Evolutionary conservation across 1,284 basidiomycete species (phyloP).

Genomic region (Cryptococcus floricola): DNA sequence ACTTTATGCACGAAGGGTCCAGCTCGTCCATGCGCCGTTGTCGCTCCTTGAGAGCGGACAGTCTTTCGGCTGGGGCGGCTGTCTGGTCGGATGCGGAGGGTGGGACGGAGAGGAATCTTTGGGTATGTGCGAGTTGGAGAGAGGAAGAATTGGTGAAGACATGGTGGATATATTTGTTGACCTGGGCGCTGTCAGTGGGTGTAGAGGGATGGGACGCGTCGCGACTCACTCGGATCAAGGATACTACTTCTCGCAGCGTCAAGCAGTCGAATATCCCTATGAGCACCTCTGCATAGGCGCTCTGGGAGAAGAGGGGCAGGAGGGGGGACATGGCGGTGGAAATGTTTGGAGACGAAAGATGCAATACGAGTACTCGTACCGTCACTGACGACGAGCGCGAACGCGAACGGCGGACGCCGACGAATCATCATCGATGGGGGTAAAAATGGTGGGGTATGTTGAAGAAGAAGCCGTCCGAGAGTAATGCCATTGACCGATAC

Average conservation of each 20-base stretch:
- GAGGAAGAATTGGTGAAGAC: background rate
- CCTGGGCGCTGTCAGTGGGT: background rate
- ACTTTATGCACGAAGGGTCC: no score
- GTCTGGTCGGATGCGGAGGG: background rate
- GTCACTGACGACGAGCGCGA: no score
- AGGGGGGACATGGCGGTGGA: no score
- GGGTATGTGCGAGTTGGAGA: background rate
- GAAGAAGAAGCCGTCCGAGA: no score
- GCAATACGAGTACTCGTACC: no score
- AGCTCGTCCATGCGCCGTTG: no score
- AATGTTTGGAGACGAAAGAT: no score
- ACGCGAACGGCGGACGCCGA: no score
- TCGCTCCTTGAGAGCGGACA: no score
- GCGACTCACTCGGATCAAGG: conserved; percentile 1
- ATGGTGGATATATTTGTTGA: conserved; percentile 2
- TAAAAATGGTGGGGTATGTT: no score
- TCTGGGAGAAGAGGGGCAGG: background rate
- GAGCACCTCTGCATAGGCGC: background rate
- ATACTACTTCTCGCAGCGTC: background rate
- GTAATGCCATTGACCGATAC: no score
- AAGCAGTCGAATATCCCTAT: background rate
- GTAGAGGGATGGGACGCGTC: background rate
- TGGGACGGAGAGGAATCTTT: background rate
- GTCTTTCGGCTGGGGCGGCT: background rate
- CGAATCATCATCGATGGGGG: no score